A percentile compares a stretch with the other conserved stretches of the same genome.
phyloP scores from a whole-genome alignment of 306 rosid genomes.

The Prunus kanzakura region DNA sequence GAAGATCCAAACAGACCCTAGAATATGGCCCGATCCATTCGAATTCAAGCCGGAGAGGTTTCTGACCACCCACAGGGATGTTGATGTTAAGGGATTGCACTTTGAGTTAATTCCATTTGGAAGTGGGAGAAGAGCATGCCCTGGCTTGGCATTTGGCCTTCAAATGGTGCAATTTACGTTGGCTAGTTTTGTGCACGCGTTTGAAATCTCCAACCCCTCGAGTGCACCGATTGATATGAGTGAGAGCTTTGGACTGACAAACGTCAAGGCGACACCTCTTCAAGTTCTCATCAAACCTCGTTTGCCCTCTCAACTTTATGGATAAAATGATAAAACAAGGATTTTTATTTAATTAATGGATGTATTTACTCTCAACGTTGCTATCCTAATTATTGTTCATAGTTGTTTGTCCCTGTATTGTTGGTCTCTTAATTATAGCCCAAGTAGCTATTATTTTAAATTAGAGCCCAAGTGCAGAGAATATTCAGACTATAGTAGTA shows the following conservation, averaged over 20 bases:
- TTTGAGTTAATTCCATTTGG: slow-evolving; percentile 50
- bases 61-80: slow-evolving; percentile 32
- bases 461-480: too few relatives aligned
- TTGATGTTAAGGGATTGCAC: slow-evolving; percentile 42
- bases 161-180: slow-evolving; percentile 6
- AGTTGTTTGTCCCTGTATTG: too few relatives aligned
- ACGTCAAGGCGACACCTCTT: slow-evolving; percentile 19
- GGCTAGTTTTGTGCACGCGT: slow-evolving; percentile 32
- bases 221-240: slow-evolving; percentile 27
- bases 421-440: too few relatives aligned
- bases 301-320: slow-evolving; percentile 5
- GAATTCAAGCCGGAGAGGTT: slow-evolving; percentile 56
- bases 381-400: too few relatives aligned
- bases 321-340: neutral
- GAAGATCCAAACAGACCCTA: slow-evolving; percentile 43
- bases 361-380: too few relatives aligned
- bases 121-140: slow-evolving; percentile 43
- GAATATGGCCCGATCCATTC: slow-evolving; percentile 27
- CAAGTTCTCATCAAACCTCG: slow-evolving; percentile 22
- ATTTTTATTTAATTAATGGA: too few relatives aligned
- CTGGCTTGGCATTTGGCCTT: slow-evolving; percentile 20
- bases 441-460: too few relatives aligned
- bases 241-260: slow-evolving; percentile 23
- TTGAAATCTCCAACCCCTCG: slow-evolving; percentile 9
- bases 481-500: too few relatives aligned